Evolutionary conservation across 1,284 basidiomycete species (phyloP).

Genomic region (Ceratobasidium papillatum): DNA sequence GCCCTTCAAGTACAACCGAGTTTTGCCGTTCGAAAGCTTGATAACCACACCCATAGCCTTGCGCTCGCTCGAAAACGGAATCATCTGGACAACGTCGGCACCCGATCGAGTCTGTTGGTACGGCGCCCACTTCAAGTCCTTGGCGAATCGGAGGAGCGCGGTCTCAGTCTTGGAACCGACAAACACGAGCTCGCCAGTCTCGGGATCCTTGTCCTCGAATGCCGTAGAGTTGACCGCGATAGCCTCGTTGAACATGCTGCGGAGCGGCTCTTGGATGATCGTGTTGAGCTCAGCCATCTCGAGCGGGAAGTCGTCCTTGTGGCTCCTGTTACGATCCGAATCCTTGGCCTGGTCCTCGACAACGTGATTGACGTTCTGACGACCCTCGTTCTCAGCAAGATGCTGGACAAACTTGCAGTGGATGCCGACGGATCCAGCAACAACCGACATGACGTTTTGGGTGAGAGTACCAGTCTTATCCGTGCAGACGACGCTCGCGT

Average conservation of each 20-base stretch:
- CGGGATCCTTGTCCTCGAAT: constrained; percentile 83
- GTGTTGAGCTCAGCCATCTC: constrained; percentile 77
- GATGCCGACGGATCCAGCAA: constrained; percentile 93
- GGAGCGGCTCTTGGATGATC: constrained; percentile 70
- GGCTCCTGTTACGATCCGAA: constrained; percentile 52
- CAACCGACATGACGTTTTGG: constrained; percentile 94
- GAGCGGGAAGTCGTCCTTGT: constrained; percentile 80
- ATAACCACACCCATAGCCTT: constrained; percentile 97
- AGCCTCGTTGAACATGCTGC: constrained; percentile 80
- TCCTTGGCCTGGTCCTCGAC: constrained; percentile 46
- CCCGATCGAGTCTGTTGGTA: constrained; percentile 75
- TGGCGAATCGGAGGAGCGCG: constrained; percentile 89
- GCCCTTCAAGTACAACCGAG: constrained; percentile 88
- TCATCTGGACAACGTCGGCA: constrained; percentile 83
- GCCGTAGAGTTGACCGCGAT: constrained; percentile 96
- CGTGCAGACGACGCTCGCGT: constrained; percentile 95
- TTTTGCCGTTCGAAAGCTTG: constrained; percentile 63
- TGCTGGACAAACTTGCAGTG: constrained; percentile 91
- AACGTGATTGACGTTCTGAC: constrained; percentile 73
- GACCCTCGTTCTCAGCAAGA: constrained; percentile 76
- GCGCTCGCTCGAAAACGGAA: constrained; percentile 94
- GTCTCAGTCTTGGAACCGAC: constrained; percentile 98
- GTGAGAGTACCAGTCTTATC: constrained; percentile 96
- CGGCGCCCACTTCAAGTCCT: constrained; percentile 82
- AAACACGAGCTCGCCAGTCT: constrained; percentile 73